Evolutionary conservation across 192 early-diverging fungal species (phyloP).

Genomic region (Coemansia sp.): DNA sequence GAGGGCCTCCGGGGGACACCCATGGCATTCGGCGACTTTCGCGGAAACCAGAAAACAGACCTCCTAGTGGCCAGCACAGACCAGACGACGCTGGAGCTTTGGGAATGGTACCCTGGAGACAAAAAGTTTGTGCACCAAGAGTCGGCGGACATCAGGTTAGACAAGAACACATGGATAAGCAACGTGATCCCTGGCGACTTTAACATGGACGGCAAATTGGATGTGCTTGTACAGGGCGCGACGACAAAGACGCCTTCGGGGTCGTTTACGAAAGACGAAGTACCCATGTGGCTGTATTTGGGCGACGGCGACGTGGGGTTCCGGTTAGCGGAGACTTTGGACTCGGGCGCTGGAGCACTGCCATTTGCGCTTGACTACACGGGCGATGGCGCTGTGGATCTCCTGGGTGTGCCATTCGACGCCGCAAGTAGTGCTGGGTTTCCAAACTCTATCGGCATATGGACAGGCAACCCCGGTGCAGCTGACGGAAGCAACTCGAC

Average conservation of each 20-base stretch:
- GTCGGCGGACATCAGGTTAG: conserved; percentile 57
- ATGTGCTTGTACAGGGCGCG: conserved; percentile 77
- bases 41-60: conserved; percentile 84
- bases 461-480: neutral
- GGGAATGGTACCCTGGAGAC: conserved; percentile 67
- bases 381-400: conserved; percentile 20
- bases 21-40: conserved; percentile 85
- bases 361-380: conserved; percentile 45
- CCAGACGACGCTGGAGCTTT: conserved; percentile 69
- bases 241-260: conserved; percentile 21
- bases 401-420: conserved; percentile 32
- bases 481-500: neutral
- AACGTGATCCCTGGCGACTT: conserved; percentile 87
- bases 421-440: neutral
- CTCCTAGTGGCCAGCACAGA: conserved; percentile 69
- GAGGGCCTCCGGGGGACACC: conserved; percentile 70
- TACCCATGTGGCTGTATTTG: conserved; percentile 71
- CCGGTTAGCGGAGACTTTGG: conserved; percentile 42
- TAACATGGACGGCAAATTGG: conserved; percentile 86
- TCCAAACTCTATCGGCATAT: neutral
- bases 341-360: conserved; percentile 14
- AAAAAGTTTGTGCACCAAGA: conserved; percentile 52
- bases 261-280: conserved; percentile 25
- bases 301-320: conserved; percentile 71
- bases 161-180: conserved; percentile 58